Evolutionary conservation across 495 filamentous ascomycete species (phyloP).

Genomic region (Daldinia grandis): DNA sequence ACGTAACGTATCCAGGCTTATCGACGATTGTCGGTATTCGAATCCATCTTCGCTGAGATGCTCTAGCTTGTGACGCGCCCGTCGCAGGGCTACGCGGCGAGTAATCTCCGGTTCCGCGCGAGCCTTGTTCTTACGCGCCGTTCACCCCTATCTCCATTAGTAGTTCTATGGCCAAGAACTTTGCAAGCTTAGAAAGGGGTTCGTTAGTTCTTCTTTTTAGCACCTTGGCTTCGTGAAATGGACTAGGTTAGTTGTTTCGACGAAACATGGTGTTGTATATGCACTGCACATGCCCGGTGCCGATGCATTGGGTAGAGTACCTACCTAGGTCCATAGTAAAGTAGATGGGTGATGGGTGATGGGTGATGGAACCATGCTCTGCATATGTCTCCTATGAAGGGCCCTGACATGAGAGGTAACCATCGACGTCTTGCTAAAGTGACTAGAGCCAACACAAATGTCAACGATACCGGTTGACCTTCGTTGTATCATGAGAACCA

Average conservation of each 20-base stretch:
- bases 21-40: background rate
- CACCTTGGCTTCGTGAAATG: background rate
- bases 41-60: background rate
- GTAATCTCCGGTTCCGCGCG: conserved; percentile 17
- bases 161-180: background rate
- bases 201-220: background rate
- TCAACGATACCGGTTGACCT: background rate
- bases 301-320: too few relatives aligned
- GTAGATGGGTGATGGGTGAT: background rate
- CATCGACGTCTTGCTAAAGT: background rate
- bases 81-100: conserved; percentile 1
- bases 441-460: background rate
- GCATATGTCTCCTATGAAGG: background rate
- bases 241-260: background rate
- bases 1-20: conserved; percentile 39
- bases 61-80: conserved; percentile 15
- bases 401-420: background rate
- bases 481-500: background rate
- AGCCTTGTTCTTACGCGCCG: background rate
- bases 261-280: background rate
- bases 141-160: background rate
- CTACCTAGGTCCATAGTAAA: too few relatives aligned
- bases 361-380: background rate
- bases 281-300: background rate
- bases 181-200: background rate